Evolutionary conservation across 1,139 yeast species (phyloP), one percentile per base, ranked within the genome.

Genomic region (Trichomonascaceae sp.): DNA sequence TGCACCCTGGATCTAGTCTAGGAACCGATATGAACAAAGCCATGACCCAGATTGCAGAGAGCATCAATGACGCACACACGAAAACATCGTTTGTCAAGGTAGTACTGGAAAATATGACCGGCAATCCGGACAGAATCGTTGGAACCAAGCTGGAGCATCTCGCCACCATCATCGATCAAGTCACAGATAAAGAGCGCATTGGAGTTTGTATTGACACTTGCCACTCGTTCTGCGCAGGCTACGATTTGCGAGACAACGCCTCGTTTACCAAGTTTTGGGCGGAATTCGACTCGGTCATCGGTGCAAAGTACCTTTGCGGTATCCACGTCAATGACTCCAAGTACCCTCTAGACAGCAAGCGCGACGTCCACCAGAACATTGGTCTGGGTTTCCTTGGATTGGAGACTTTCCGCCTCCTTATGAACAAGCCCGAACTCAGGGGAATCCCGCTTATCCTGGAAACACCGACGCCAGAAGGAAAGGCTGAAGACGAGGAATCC

Each of bases 191-290:
- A 53, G 55, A 63, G 1, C 65, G 98, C 37, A 76, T 89, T 5
- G 98, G 98, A 1, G 94, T 89, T 1, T 92, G 98, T 55, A 67
- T 89, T 13, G 97, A 89, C 51, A 87, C 97, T 0, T 89, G 97
- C 54, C 97, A 89, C 56, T 67, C 94, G 0, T 84, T 80, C 64
- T 96, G 97, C 1, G 95, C 97, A 0, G 98, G 98, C 1, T 87
- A 82, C 56, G 97, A 92, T 51, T 67, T 89, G 29, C 57, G 75
- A n/a, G 64, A 69, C 2, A 65, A 67, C 39, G 70, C 64, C 17
- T 54, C 62, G 8, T 81, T 76, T 56, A 61, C 67, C 16, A 60
- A 59, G 31, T 85, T 89, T 53, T 80, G 95, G 89, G 51, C 57
- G 5, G 59, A 73, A 30, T 89, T 81, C 54, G 96, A 85, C 46